A percentile compares a stretch with the other conserved stretches of the same genome.
Conservation (phyloP, 208 protist species). For the Trypanosoma platydactyli region DNA sequence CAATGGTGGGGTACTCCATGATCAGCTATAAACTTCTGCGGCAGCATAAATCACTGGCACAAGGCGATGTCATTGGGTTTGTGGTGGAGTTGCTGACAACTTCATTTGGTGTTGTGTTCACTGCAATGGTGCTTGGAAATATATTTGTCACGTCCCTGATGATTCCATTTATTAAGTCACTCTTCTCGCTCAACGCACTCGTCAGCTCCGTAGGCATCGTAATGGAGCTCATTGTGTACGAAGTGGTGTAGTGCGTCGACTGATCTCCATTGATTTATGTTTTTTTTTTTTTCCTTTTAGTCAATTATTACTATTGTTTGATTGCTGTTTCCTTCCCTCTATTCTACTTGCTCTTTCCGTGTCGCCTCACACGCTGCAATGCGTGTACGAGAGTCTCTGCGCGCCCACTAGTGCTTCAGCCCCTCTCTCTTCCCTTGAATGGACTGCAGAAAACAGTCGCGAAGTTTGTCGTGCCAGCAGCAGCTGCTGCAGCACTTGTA, state of each 20-base stretch:
- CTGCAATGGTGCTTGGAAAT: slow-evolving; percentile 58
- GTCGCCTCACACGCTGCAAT: neutral
- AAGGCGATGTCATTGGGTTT: slow-evolving; percentile 72
- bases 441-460: no score
- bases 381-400: no score
- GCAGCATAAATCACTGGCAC: slow-evolving; percentile 30
- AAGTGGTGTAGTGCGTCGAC: slow-evolving; percentile 30
- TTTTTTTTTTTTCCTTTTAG: slow-evolving; percentile 4
- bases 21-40: slow-evolving; percentile 71
- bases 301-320: slow-evolving; percentile 4
- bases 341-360: neutral
- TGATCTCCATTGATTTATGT: neutral
- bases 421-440: no score
- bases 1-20: slow-evolving; percentile 81
- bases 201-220: slow-evolving; percentile 80
- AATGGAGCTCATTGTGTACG: slow-evolving; percentile 84
- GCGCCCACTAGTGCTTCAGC: no score
- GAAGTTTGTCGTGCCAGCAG: no score
- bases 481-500: no score
- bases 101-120: slow-evolving; percentile 76
- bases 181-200: slow-evolving; percentile 81
- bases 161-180: slow-evolving; percentile 78
- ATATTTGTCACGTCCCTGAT: slow-evolving; percentile 74
- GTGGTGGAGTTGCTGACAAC: slow-evolving; percentile 76
- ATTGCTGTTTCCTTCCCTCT: neutral